phyloP scores from a whole-genome alignment of 73 alveolate species.

The Paramecium primaurelia region DNA sequence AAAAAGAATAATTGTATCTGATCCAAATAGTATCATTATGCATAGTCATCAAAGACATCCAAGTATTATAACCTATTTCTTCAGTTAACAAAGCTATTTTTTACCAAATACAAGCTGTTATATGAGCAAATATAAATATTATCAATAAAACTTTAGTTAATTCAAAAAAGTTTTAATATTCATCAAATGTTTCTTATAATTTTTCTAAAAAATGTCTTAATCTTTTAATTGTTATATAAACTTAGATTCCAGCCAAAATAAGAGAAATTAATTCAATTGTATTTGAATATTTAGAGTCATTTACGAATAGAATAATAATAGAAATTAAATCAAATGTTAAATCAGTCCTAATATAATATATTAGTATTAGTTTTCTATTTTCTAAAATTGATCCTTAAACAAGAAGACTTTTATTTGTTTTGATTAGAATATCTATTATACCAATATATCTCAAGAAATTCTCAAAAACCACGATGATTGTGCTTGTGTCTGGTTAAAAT shows the following conservation, averaged over 20 bases:
- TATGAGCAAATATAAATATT: not conserved
- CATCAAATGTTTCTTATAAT: not conserved
- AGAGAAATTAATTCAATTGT: not conserved
- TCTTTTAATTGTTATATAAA: not conserved
- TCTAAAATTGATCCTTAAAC: not conserved
- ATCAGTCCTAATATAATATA: not conserved
- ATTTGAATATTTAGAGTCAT: not conserved
- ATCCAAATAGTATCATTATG: not conserved
- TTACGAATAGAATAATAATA: not conserved
- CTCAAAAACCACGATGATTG: not conserved
- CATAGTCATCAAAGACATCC: not conserved
- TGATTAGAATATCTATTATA: not conserved
- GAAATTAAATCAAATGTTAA: not conserved
- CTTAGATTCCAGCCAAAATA: not conserved
- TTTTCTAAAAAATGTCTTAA: slow-evolving; percentile 21
- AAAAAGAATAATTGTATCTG: slow-evolving; percentile 62
- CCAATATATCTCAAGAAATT: not conserved
- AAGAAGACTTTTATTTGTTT: not conserved
- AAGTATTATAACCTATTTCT: not conserved
- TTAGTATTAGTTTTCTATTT: not conserved
- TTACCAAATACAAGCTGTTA: slow-evolving; percentile 19
- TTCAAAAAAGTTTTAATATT: not conserved
- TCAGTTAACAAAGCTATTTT: not conserved
- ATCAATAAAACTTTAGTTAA: not conserved
- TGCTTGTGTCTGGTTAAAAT: not conserved